phyloP scores from a whole-genome alignment of 345 rosid species.

The Cardiospermum halicacabum region DNA sequence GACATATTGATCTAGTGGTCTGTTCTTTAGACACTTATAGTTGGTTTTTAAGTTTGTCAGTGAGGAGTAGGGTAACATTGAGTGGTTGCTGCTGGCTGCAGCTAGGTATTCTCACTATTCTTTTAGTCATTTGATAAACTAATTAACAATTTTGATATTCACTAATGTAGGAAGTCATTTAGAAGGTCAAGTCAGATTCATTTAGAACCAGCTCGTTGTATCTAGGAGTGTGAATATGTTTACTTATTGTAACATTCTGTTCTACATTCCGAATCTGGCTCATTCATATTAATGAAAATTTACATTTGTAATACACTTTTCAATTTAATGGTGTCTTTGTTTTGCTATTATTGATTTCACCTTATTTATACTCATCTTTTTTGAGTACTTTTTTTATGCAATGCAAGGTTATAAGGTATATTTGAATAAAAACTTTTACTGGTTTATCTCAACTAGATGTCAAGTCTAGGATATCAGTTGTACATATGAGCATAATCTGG shows the following conservation, averaged over 20 bases:
- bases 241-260: neutral
- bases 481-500: neutral
- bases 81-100: neutral
- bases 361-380: neutral
- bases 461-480: neutral
- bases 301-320: neutral
- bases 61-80: neutral
- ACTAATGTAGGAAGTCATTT: neutral
- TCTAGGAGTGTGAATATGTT: constrained; percentile 13
- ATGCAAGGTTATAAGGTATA: neutral
- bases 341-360: neutral
- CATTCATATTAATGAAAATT: constrained; percentile 4
- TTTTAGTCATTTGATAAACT: constrained; percentile 3
- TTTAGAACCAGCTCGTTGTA: neutral
- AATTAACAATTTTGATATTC: constrained; percentile 1
- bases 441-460: constrained; percentile 6
- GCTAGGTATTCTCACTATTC: constrained; percentile 11
- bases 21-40: neutral
- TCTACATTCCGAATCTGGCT: constrained; percentile 8
- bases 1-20: constrained; percentile 10
- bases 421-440: neutral
- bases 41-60: constrained; percentile 1
- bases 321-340: neutral
- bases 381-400: too few species aligned
- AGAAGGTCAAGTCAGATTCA: constrained; percentile 1